Evolutionary conservation across 1,139 yeast species (phyloP).

Genomic region (Candida sojae): DNA sequence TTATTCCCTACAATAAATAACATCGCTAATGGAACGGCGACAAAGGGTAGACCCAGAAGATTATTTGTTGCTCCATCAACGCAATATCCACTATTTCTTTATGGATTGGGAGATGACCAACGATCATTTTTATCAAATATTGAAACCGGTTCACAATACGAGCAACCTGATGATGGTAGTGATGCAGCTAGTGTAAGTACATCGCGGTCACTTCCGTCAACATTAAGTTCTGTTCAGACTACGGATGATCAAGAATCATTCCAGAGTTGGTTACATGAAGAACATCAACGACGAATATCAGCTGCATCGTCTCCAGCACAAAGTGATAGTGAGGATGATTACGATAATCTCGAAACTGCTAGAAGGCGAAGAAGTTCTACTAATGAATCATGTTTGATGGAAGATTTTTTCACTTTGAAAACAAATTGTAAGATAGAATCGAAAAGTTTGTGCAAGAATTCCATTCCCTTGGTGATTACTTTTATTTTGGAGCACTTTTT

Average conservation of each 20-base stretch:
- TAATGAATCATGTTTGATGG: not conserved
- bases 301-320: conserved; percentile 32
- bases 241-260: conserved; percentile 57
- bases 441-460: conserved; percentile 50
- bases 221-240: conserved; percentile 50
- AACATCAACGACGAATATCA: conserved; percentile 61
- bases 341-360: conserved; percentile 19
- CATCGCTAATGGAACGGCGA: conserved; percentile 38
- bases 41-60: conserved; percentile 43
- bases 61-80: conserved; percentile 73
- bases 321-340: conserved; percentile 17
- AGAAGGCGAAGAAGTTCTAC: conserved; percentile 12
- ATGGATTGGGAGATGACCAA: conserved; percentile 64
- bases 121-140: conserved; percentile 58
- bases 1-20: conserved; percentile 42
- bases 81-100: conserved; percentile 63
- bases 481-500: conserved; percentile 72
- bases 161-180: conserved; percentile 42
- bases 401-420: conserved; percentile 41
- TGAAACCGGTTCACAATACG: conserved; percentile 43
- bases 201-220: conserved; percentile 65
- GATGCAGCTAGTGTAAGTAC: conserved; percentile 56
- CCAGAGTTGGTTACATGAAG: conserved; percentile 64
- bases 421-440: conserved; percentile 52
- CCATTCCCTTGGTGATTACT: conserved; percentile 66